These are phyloP conservation scores for Phytopythium ostracodes DNA, from an alignment of 352 stramenopile species.

Conservation along the genomic window DNA sequence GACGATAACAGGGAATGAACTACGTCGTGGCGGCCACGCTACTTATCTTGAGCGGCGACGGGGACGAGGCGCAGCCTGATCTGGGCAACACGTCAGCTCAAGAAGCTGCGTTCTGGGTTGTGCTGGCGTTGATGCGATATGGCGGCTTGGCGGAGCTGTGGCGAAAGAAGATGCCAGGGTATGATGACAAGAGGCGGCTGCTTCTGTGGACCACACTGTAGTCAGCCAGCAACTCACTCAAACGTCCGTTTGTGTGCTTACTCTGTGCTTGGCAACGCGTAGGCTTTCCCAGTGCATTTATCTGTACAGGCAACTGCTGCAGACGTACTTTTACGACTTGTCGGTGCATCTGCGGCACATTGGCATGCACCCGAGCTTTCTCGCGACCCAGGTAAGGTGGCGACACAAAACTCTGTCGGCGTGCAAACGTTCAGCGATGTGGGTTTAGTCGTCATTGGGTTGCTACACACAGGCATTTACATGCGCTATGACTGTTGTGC, in stretches of 20 bases:
- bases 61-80: conserved; percentile 6
- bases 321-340: conserved; percentile 62
- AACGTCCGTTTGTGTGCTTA: background rate
- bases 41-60: conserved; percentile 33
- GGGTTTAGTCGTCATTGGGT: background rate
- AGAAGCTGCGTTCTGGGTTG: conserved; percentile 59
- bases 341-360: conserved; percentile 64
- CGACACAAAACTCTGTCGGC: background rate
- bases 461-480: background rate
- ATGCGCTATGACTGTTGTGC: too few relatives aligned
- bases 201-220: background rate
- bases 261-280: background rate
- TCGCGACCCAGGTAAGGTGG: conserved; percentile 62
- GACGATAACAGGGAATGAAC: conserved; percentile 72
- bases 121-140: conserved; percentile 45
- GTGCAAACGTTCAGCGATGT: background rate
- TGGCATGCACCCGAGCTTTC: conserved; percentile 76
- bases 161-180: conserved; percentile 78
- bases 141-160: conserved; percentile 66
- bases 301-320: conserved; percentile 69
- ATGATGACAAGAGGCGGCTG: background rate
- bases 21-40: conserved; percentile 70
- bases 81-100: conserved; percentile 25
- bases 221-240: background rate
- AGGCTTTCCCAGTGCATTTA: conserved; percentile 74